Evolutionary conservation across 208 protist genomes (phyloP).

Genomic region (Perkinsela sp.): DNA sequence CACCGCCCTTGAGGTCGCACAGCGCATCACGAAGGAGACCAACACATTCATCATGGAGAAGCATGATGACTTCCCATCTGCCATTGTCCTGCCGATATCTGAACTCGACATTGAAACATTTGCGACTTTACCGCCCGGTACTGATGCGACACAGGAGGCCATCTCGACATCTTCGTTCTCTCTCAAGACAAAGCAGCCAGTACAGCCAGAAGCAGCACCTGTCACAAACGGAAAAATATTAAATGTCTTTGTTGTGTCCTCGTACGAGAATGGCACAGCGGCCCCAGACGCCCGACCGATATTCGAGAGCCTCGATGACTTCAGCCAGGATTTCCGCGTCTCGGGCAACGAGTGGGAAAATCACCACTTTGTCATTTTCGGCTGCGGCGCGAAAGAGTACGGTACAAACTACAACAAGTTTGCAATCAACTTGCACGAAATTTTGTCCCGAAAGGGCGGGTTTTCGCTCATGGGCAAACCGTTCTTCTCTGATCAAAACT

Average conservation of each 20-base stretch:
- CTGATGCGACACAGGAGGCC: background rate
- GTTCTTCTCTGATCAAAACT: slow-evolving; percentile 32
- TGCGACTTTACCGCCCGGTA: background rate
- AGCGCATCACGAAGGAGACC: background rate
- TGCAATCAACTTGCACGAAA: slow-evolving; percentile 28
- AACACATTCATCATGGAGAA: background rate
- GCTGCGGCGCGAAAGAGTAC: slow-evolving; percentile 51
- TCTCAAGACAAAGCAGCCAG: background rate
- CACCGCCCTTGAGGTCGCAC: slow-evolving; percentile 3
- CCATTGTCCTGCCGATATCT: background rate
- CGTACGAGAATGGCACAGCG: slow-evolving; percentile 31
- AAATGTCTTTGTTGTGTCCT: slow-evolving; percentile 36
- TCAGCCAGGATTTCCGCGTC: slow-evolving; percentile 41
- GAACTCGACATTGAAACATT: background rate
- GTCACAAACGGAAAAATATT: slow-evolving; percentile 8
- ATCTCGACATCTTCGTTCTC: too few species aligned
- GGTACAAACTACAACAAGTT: slow-evolving; percentile 41
- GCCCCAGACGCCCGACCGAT: slow-evolving; percentile 26
- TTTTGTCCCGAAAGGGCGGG: slow-evolving; percentile 30
- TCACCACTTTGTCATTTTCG: slow-evolving; percentile 47
- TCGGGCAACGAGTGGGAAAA: slow-evolving; percentile 16
- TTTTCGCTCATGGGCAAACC: slow-evolving; percentile 26
- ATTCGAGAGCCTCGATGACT: slow-evolving; percentile 28
- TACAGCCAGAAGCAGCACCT: background rate
- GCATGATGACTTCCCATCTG: background rate